phyloP scores from a whole-genome alignment of 192 early-diverging fungal species.

The Podila horticola region DNA sequence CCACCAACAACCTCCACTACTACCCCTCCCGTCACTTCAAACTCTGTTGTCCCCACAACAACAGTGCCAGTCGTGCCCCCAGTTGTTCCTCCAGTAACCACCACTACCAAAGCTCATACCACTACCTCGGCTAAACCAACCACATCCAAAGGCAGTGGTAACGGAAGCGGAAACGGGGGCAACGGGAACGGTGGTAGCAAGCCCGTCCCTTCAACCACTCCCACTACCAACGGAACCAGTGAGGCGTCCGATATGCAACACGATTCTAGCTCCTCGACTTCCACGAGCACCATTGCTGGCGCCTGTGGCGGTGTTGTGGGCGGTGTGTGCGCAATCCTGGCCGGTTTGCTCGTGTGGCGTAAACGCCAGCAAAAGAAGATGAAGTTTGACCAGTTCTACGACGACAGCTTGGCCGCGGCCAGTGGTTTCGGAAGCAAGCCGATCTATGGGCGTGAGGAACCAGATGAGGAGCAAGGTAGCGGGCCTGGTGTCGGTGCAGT shows the following conservation, averaged over 20 bases:
- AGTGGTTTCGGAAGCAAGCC: constrained; percentile 11
- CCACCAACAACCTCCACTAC: neutral
- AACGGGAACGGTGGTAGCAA: neutral
- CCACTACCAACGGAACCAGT: neutral
- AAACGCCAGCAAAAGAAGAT: constrained; percentile 12
- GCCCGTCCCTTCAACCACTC: neutral
- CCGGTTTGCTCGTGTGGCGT: constrained; percentile 20
- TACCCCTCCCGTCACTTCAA: neutral
- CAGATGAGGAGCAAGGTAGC: neutral
- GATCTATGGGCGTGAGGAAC: neutral
- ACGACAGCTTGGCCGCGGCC: constrained; percentile 9
- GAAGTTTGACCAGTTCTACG: constrained; percentile 9
- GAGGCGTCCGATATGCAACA: constrained; percentile 7
- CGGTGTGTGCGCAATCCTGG: constrained; percentile 11
- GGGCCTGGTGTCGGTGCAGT: no score
- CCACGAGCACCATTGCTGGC: constrained; percentile 5
- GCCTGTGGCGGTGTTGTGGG: constrained; percentile 17
- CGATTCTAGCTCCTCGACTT: neutral
- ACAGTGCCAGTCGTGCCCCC: neutral
- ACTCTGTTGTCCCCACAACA: neutral
- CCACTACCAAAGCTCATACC: neutral
- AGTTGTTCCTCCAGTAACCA: neutral
- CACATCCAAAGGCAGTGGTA: neutral
- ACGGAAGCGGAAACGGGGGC: neutral
- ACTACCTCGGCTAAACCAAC: constrained; percentile 5